Conservation (phyloP, 192 early-diverging fungal species). For the Cetraspora pellucida region DNA sequence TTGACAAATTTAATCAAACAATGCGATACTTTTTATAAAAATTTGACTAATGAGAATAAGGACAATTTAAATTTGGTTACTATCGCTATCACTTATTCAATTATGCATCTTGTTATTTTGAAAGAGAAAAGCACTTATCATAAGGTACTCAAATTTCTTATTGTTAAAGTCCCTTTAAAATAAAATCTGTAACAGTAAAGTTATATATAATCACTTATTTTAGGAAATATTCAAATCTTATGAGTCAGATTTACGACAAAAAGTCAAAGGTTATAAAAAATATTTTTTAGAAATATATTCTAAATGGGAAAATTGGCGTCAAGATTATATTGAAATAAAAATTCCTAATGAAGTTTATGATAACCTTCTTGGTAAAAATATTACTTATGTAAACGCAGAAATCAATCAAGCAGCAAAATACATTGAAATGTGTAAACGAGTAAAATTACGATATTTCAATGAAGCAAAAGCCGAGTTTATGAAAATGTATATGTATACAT, state of each 20-base stretch:
- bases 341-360: neutral
- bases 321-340: neutral
- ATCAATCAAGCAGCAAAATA: neutral
- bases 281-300: neutral
- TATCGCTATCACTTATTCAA: neutral
- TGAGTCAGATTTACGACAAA: neutral
- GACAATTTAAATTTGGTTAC: neutral
- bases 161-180: too few species aligned
- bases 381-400: neutral
- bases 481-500: conserved; percentile 9
- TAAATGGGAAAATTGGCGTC: neutral
- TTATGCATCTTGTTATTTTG: neutral
- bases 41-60: neutral
- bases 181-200: too few species aligned
- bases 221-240: neutral
- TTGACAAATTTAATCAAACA: neutral
- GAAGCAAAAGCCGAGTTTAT: conserved; percentile 7
- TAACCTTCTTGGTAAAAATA: neutral
- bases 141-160: neutral
- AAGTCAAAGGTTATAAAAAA: neutral
- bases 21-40: neutral
- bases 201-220: neutral
- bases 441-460: neutral
- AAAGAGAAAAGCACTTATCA: neutral
- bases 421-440: neutral